Percentiles rank a stretch among this genome's conserved stretches.
Evolutionary conservation across 345 rosid species (phyloP).

Genomic region (Salix purpurea): DNA sequence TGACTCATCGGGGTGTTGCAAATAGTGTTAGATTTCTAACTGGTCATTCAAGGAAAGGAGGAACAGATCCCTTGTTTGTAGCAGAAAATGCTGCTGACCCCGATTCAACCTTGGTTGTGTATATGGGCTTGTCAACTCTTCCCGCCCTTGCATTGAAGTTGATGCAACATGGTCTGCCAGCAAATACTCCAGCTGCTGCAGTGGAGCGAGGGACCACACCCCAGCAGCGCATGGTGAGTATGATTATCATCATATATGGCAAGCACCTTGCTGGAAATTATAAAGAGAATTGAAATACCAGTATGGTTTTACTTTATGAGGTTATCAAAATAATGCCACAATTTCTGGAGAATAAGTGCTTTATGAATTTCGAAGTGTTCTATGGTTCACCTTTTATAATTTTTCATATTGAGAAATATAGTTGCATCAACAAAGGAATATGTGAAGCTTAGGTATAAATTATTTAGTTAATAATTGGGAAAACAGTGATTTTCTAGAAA

Average conservation of each 20-base stretch:
- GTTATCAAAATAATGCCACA: not conserved
- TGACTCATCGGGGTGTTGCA: conserved; percentile 89
- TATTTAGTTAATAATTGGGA: not conserved
- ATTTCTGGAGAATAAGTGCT: too few species aligned
- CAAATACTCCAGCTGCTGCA: conserved; percentile 80
- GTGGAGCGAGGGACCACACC: conserved; percentile 47
- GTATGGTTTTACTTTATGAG: not conserved
- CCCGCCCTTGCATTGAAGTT: conserved; percentile 77
- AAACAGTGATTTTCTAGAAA: not conserved
- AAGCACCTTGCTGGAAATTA: not conserved
- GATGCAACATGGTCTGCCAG: conserved; percentile 81
- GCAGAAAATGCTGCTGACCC: conserved; percentile 90
- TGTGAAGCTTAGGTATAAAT: not conserved
- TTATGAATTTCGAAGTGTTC: too few species aligned
- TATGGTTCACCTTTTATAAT: not conserved
- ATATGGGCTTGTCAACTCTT: conserved; percentile 92
- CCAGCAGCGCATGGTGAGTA: conserved; percentile 16
- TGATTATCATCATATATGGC: not conserved
- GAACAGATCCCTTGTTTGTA: conserved; percentile 37
- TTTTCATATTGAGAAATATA: not conserved
- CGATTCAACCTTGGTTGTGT: conserved; percentile 86
- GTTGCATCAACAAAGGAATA: not conserved
- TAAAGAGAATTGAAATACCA: not conserved
- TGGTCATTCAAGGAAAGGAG: conserved; percentile 85
- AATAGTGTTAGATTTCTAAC: conserved; percentile 87